phyloP scores from a whole-genome alignment of 768 basidiomycete species.

The Ramaria rubella region DNA sequence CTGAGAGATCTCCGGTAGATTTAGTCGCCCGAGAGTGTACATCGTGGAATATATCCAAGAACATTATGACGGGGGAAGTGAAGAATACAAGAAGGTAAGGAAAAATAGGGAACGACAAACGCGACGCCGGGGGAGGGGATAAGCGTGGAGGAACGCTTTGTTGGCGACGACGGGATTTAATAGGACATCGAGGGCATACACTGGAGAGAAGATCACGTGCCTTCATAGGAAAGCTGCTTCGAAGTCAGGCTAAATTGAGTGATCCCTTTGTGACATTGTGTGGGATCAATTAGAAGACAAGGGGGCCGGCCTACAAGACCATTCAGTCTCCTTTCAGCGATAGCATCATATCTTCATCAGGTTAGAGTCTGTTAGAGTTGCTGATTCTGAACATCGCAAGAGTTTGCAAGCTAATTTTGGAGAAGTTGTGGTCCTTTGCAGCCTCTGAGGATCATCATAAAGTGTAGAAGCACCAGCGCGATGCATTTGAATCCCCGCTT shows the following conservation, averaged over 20 bases:
- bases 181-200: not conserved
- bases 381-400: no score
- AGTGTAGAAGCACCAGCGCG: no score
- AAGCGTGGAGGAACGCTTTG: not conserved
- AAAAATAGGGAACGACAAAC: not conserved
- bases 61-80: not conserved
- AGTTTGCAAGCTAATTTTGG: no score
- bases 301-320: no score
- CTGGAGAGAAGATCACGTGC: not conserved
- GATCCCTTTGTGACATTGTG: slow-evolving; percentile 4
- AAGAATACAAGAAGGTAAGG: not conserved
- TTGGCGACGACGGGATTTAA: not conserved
- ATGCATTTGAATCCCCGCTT: no score
- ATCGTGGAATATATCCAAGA: not conserved
- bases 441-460: no score
- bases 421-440: no score
- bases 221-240: not conserved
- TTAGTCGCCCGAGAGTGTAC: not conserved
- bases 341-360: no score
- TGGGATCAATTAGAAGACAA: not conserved
- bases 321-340: no score
- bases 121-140: not conserved
- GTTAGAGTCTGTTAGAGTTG: no score
- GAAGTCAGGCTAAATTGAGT: not conserved
- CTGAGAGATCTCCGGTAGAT: not conserved